Evolutionary conservation across 1,139 yeast genomes (phyloP).

Genomic region (Martiniozyma asiatica): DNA sequence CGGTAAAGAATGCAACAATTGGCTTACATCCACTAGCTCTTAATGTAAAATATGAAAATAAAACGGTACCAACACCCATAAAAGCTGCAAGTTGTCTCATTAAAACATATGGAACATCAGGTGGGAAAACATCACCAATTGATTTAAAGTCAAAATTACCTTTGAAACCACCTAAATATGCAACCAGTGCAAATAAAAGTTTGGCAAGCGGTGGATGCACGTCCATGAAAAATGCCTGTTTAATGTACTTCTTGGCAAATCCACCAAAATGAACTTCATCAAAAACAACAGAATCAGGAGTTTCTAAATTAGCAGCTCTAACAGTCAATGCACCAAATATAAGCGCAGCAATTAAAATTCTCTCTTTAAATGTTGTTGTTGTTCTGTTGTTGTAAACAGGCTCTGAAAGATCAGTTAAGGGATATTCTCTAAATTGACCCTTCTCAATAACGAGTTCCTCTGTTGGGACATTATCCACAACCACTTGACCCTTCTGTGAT

Average conservation of each 20-base stretch:
- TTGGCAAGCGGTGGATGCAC: slow-evolving; percentile 93
- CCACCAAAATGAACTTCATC: slow-evolving; percentile 88
- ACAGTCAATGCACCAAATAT: slow-evolving; percentile 41
- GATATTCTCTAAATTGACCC: slow-evolving; percentile 27
- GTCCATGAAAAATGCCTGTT: slow-evolving; percentile 73
- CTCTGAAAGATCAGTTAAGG: slow-evolving; percentile 33
- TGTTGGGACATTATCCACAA: slow-evolving; percentile 12
- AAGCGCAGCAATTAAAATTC: slow-evolving; percentile 37
- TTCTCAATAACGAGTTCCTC: slow-evolving; percentile 27
- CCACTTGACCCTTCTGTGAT: slow-evolving; percentile 6
- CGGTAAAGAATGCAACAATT: slow-evolving; percentile 55
- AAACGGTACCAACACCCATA: slow-evolving; percentile 69
- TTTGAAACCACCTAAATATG: slow-evolving; percentile 57
- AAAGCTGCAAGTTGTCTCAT: slow-evolving; percentile 85
- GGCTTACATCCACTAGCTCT: slow-evolving; percentile 82
- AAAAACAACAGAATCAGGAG: slow-evolving; percentile 78
- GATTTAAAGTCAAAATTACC: slow-evolving; percentile 64
- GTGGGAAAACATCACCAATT: slow-evolving; percentile 58
- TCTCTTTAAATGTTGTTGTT: slow-evolving; percentile 25
- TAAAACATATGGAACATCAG: slow-evolving; percentile 53
- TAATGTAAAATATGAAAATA: slow-evolving; percentile 69
- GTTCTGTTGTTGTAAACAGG: slow-evolving; percentile 28
- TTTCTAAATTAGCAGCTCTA: slow-evolving; percentile 48
- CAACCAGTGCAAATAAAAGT: slow-evolving; percentile 75
- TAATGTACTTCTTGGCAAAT: slow-evolving; percentile 62